phyloP scores from a whole-genome alignment of 208 protist genomes.

The Jaenimonas drosophilae region DNA sequence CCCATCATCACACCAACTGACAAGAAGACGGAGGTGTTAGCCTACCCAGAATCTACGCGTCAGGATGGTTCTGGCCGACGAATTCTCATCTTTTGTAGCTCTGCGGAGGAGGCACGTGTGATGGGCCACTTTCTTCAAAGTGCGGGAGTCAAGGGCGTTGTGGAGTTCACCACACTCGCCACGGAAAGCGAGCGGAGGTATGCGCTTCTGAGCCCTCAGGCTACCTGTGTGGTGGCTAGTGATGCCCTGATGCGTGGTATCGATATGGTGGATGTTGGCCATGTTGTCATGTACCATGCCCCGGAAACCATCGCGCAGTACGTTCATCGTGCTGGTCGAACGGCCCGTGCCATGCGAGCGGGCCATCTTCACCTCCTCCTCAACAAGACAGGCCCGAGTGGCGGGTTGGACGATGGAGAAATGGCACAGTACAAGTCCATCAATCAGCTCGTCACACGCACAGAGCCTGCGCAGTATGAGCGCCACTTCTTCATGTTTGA shows the following conservation, averaged over 20 bases:
- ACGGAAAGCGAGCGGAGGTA: slow-evolving; percentile 60
- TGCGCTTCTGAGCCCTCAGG: slow-evolving; percentile 26
- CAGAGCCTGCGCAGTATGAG: slow-evolving; percentile 61
- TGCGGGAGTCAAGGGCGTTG: slow-evolving; percentile 40
- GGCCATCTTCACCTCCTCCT: slow-evolving; percentile 78
- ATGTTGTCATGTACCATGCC: slow-evolving; percentile 88
- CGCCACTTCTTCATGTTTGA: slow-evolving; percentile 77
- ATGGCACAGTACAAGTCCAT: slow-evolving; percentile 58
- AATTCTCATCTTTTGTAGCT: slow-evolving; percentile 78
- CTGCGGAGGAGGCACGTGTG: slow-evolving; percentile 81
- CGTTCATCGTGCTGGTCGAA: slow-evolving; percentile 94
- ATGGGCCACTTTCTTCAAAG: slow-evolving; percentile 79
- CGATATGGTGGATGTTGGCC: slow-evolving; percentile 76
- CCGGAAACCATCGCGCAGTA: slow-evolving; percentile 90
- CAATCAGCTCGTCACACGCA: slow-evolving; percentile 33
- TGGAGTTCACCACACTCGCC: slow-evolving; percentile 82
- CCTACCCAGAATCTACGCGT: slow-evolving; percentile 34
- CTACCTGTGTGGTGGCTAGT: slow-evolving; percentile 56
- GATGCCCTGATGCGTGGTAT: slow-evolving; percentile 87
- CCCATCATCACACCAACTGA: slow-evolving; percentile 6
- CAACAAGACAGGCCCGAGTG: slow-evolving; percentile 53
- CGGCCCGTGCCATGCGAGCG: slow-evolving; percentile 87
- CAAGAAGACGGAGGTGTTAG: slow-evolving; percentile 2
- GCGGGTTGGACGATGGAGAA: slow-evolving; percentile 57
- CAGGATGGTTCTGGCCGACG: slow-evolving; percentile 48